Conservation (phyloP, 2,329 filamentous ascomycete genomes). For the Colletotrichum cordylinicola region DNA sequence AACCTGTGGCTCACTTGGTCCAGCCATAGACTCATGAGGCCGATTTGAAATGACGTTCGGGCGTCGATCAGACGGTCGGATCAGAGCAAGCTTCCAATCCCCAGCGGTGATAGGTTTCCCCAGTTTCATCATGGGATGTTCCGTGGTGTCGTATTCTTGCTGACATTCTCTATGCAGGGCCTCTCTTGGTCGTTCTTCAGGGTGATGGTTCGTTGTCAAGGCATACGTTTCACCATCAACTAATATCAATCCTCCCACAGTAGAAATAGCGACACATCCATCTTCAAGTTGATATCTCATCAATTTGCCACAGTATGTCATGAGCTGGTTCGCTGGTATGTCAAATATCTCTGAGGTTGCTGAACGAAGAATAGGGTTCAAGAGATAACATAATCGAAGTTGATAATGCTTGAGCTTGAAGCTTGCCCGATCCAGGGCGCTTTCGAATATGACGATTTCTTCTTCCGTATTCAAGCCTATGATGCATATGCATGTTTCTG, state of each 20-base stretch:
- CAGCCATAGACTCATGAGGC: too few relatives aligned
- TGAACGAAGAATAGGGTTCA: not conserved
- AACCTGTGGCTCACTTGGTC: too few relatives aligned
- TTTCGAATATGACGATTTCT: not conserved
- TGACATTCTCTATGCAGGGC: too few relatives aligned
- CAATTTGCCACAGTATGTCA: not conserved
- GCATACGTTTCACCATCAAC: not conserved
- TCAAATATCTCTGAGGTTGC: not conserved
- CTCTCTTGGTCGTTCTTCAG: not conserved
- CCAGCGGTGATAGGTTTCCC: too few relatives aligned
- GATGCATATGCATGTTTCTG: not conserved
- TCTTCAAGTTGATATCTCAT: not conserved
- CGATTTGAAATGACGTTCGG: too few relatives aligned
- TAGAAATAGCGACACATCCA: not conserved
- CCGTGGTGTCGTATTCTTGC: too few relatives aligned
- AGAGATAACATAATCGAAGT: not conserved
- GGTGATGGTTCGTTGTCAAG: not conserved
- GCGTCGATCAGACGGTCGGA: too few relatives aligned
- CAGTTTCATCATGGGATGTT: too few relatives aligned
- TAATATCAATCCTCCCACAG: not conserved
- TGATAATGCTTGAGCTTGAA: not conserved
- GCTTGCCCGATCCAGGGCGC: not conserved
- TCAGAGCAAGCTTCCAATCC: too few relatives aligned
- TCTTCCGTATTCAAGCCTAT: not conserved
- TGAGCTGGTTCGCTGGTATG: not conserved